Evolutionary conservation across 148 eudicot genomes (phyloP).

Genomic region (Nyssa sinensis): DNA sequence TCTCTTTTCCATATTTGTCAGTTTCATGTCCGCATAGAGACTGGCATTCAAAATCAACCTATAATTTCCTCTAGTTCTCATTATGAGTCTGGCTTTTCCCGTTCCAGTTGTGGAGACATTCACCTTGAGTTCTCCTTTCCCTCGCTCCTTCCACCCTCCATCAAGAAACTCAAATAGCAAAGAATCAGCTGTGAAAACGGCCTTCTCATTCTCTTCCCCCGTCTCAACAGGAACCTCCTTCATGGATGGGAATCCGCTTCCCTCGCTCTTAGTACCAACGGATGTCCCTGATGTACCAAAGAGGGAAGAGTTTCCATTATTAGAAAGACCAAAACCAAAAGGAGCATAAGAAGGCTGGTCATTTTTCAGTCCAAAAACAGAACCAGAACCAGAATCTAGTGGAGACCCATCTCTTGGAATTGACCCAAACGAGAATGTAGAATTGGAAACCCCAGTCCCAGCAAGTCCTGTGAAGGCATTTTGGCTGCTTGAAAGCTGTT

Average conservation of each 20-base stretch:
- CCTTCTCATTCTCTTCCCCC: slow-evolving; percentile 88
- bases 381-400: slow-evolving; percentile 31
- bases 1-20: slow-evolving; percentile 88
- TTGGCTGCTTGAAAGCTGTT: slow-evolving; percentile 82
- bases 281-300: slow-evolving; percentile 53
- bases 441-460: slow-evolving; percentile 80
- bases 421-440: slow-evolving; percentile 77
- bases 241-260: slow-evolving; percentile 46
- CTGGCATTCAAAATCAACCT: slow-evolving; percentile 85
- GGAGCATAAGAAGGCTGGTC: slow-evolving; percentile 27
- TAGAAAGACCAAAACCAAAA: slow-evolving; percentile 51
- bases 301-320: slow-evolving; percentile 49
- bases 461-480: slow-evolving; percentile 88
- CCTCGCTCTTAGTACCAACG: slow-evolving; percentile 45
- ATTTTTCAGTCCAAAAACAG: slow-evolving; percentile 28
- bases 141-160: slow-evolving; percentile 93
- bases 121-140: slow-evolving; percentile 88
- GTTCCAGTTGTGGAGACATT: slow-evolving; percentile 56
- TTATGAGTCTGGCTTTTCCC: slow-evolving; percentile 74
- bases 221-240: slow-evolving; percentile 77
- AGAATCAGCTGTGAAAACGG: slow-evolving; percentile 79
- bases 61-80: slow-evolving; percentile 83
- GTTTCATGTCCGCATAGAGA: slow-evolving; percentile 86
- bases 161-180: slow-evolving; percentile 71
- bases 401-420: slow-evolving; percentile 55